Evolutionary conservation across 2,329 filamentous ascomycete species (phyloP).

Genomic region (Curvularia eragrostidis): DNA sequence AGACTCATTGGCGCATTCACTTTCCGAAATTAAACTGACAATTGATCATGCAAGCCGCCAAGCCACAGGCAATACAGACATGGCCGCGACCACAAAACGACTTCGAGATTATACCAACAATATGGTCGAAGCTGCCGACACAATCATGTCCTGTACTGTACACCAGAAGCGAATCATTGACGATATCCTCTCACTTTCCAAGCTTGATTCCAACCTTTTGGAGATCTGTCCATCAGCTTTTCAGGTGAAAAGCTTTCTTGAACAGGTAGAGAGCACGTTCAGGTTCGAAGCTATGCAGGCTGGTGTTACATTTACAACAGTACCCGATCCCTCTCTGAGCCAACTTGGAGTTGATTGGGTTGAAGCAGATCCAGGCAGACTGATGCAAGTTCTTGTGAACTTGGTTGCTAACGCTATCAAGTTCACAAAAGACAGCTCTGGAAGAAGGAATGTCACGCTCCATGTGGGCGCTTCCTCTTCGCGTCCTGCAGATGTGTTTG

Average conservation of each 20-base stretch:
- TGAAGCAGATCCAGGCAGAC: slow-evolving; percentile 16
- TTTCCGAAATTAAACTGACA: slow-evolving; percentile 4
- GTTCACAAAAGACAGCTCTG: slow-evolving; percentile 29
- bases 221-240: slow-evolving; percentile 25
- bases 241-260: slow-evolving; percentile 22
- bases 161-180: slow-evolving; percentile 40
- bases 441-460: slow-evolving; percentile 23
- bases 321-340: slow-evolving; percentile 16
- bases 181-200: slow-evolving; percentile 25
- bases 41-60: background rate
- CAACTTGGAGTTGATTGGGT: slow-evolving; percentile 19
- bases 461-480: slow-evolving; percentile 1
- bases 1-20: slow-evolving; percentile 3
- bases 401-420: slow-evolving; percentile 43
- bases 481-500: slow-evolving; percentile 2
- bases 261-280: slow-evolving; percentile 29
- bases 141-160: slow-evolving; percentile 35
- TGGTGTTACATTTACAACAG: slow-evolving; percentile 16
- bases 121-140: slow-evolving; percentile 26
- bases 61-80: background rate
- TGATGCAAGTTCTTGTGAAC: slow-evolving; percentile 36
- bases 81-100: background rate
- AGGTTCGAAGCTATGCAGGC: slow-evolving; percentile 24
- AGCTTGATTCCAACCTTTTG: slow-evolving; percentile 28
- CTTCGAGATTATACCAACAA: background rate